A percentile compares a stretch with the other conserved stretches of the same genome.
Conservation (phyloP, 2,329 filamentous ascomycete species). For the Penicillium paneum region DNA sequence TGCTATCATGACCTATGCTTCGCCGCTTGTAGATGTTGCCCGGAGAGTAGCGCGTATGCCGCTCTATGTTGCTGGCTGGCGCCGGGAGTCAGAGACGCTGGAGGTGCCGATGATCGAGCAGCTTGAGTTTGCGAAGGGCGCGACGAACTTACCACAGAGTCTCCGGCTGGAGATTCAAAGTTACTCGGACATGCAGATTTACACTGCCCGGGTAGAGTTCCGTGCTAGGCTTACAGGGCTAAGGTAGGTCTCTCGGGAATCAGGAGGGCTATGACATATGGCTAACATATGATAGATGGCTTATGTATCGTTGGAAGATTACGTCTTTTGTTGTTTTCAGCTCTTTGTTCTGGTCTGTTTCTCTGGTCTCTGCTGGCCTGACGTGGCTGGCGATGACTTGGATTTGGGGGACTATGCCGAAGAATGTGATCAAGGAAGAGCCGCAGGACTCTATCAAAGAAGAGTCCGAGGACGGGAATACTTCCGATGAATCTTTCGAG, state of each 20-base stretch:
- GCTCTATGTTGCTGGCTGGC: slow-evolving; percentile 66
- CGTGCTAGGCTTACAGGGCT: slow-evolving; percentile 73
- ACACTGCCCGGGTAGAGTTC: slow-evolving; percentile 65
- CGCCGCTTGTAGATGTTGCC: slow-evolving; percentile 62
- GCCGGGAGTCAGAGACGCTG: slow-evolving; percentile 62
- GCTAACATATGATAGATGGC: slow-evolving; percentile 53
- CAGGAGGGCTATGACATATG: neutral
- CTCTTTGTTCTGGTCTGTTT: slow-evolving; percentile 70
- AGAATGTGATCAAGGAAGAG: slow-evolving; percentile 32
- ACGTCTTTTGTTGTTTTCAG: slow-evolving; percentile 67
- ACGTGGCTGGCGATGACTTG: slow-evolving; percentile 61
- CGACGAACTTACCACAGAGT: slow-evolving; percentile 52
- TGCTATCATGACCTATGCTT: slow-evolving; percentile 75
- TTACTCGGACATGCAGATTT: slow-evolving; percentile 70
- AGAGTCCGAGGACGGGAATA: slow-evolving; percentile 14
- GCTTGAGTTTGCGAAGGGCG: slow-evolving; percentile 60
- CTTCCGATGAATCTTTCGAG: slow-evolving; percentile 20
- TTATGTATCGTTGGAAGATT: slow-evolving; percentile 82
- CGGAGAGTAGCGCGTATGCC: slow-evolving; percentile 62
- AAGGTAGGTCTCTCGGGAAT: slow-evolving; percentile 40
- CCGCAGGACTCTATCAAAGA: slow-evolving; percentile 17
- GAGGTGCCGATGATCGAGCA: slow-evolving; percentile 69
- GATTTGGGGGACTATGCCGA: slow-evolving; percentile 31
- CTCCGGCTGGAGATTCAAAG: slow-evolving; percentile 68
- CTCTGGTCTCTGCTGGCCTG: slow-evolving; percentile 63